These are phyloP conservation scores for Hemileccinum rubropunctum DNA, from an alignment of 768 basidiomycete genomes.

Conservation along the genomic window DNA sequence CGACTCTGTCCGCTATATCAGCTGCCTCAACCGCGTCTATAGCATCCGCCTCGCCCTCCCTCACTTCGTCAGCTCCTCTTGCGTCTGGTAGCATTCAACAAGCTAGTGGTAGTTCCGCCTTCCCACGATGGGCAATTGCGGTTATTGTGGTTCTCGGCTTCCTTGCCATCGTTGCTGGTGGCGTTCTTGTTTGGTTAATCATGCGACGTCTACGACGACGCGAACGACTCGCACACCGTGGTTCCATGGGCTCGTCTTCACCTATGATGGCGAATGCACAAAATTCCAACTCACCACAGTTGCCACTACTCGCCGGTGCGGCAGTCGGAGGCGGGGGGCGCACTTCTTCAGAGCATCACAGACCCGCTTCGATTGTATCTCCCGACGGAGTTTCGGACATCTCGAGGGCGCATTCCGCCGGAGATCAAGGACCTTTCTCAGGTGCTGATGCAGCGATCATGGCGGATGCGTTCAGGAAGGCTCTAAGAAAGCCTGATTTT, in stretches of 20 bases:
- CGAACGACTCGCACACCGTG: constrained; percentile 51
- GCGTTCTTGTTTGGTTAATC: constrained; percentile 69
- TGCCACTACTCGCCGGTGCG: constrained; percentile 44
- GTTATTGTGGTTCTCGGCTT: constrained; percentile 85
- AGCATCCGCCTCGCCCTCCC: constrained; percentile 33
- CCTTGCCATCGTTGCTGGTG: constrained; percentile 70
- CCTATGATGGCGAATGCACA: constrained; percentile 78
- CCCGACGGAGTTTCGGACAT: constrained; percentile 76
- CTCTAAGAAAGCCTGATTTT: constrained; percentile 87
- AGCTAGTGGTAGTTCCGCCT: constrained; percentile 36
- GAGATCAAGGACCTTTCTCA: constrained; percentile 70
- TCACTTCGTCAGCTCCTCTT: neutral
- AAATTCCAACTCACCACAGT: constrained; percentile 38
- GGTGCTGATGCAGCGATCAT: constrained; percentile 89
- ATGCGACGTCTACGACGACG: constrained; percentile 64
- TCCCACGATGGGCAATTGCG: constrained; percentile 91
- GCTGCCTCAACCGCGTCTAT: constrained; percentile 39
- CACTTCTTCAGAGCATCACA: constrained; percentile 31
- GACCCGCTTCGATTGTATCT: constrained; percentile 42
- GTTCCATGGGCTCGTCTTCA: constrained; percentile 75
- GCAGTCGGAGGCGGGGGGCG: constrained; percentile 33
- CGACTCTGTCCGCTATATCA: constrained; percentile 27
- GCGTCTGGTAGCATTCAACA: constrained; percentile 47
- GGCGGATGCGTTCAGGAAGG: constrained; percentile 89
- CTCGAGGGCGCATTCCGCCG: constrained; percentile 56